These are phyloP conservation scores for Termitomyces sp. DNA, from an alignment of 768 basidiomycete species.

Conservation along the genomic window DNA sequence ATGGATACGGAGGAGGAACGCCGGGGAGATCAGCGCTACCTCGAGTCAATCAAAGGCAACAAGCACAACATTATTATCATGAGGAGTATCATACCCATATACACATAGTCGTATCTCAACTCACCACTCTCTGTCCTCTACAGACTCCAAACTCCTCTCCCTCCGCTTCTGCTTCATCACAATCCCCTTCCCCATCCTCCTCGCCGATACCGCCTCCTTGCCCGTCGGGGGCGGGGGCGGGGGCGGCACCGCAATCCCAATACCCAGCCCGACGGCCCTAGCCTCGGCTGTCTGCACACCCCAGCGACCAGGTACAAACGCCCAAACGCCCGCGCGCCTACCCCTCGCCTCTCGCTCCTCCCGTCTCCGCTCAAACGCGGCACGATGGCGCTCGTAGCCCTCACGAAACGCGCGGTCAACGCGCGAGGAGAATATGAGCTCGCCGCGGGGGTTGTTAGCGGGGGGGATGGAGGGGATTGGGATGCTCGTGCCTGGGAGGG, in stretches of 20 bases:
- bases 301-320: too few species aligned
- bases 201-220: background rate
- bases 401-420: slow-evolving; percentile 82
- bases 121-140: too few species aligned
- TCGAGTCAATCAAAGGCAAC: too few species aligned
- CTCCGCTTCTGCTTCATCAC: background rate
- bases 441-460: slow-evolving; percentile 75
- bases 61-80: too few species aligned
- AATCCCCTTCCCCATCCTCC: background rate
- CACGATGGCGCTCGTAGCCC: slow-evolving; percentile 87
- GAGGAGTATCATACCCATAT: too few species aligned
- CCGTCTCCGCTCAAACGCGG: slow-evolving; percentile 76
- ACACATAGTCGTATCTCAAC: too few species aligned
- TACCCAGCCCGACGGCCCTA: too few species aligned
- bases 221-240: too few species aligned
- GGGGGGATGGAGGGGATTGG: slow-evolving; percentile 1
- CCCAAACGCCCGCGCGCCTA: slow-evolving; percentile 12
- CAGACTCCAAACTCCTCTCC: background rate
- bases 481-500: background rate
- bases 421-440: slow-evolving; percentile 91
- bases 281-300: too few species aligned
- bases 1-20: too few species aligned
- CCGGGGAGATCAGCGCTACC: too few species aligned
- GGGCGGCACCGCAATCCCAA: background rate
- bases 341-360: slow-evolving; percentile 49